Percentiles rank a stretch among this genome's conserved stretches.
Conservation (phyloP, 129 eudicot genomes). For the Escallonia herrerae region DNA sequence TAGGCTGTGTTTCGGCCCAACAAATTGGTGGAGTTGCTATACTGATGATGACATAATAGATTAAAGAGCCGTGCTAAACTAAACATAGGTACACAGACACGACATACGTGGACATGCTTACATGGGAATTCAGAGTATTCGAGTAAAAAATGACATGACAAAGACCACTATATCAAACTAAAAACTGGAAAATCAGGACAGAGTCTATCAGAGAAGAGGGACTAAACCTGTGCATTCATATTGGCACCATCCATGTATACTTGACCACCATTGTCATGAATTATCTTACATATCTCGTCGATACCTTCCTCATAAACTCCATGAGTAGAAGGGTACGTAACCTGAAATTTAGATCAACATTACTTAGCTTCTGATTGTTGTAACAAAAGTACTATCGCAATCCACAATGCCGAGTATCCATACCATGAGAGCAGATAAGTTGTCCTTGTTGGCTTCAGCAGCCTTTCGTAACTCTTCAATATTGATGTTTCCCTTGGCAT, state of each 20-base stretch:
- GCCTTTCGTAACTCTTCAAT: conserved; percentile 82
- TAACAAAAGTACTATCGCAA: not conserved
- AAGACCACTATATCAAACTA: too few relatives aligned
- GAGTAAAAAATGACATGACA: too few relatives aligned
- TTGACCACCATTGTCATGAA: conserved; percentile 97
- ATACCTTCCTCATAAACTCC: conserved; percentile 99
- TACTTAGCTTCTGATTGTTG: not conserved
- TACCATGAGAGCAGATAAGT: conserved; percentile 89
- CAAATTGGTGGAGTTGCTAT: too few relatives aligned
- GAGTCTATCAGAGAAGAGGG: not conserved
- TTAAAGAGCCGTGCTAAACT: too few relatives aligned
- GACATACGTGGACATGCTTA: too few relatives aligned
- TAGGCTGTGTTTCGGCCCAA: too few relatives aligned
- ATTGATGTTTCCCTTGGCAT: conserved; percentile 89
- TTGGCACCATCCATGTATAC: conserved; percentile 99
- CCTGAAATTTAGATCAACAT: conserved; percentile 29
- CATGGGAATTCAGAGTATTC: too few relatives aligned
- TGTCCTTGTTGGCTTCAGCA: conserved; percentile 82
- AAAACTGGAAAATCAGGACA: not conserved
- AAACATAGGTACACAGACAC: too few relatives aligned
- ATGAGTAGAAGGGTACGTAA: conserved; percentile 87
- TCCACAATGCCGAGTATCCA: not conserved
- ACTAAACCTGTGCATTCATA: conserved; percentile 98
- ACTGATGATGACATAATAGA: too few relatives aligned
- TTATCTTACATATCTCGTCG: conserved; percentile 90